Evolutionary conservation across 2,329 filamentous ascomycete genomes (phyloP).

Genomic region (Bretziella fagacearum): DNA sequence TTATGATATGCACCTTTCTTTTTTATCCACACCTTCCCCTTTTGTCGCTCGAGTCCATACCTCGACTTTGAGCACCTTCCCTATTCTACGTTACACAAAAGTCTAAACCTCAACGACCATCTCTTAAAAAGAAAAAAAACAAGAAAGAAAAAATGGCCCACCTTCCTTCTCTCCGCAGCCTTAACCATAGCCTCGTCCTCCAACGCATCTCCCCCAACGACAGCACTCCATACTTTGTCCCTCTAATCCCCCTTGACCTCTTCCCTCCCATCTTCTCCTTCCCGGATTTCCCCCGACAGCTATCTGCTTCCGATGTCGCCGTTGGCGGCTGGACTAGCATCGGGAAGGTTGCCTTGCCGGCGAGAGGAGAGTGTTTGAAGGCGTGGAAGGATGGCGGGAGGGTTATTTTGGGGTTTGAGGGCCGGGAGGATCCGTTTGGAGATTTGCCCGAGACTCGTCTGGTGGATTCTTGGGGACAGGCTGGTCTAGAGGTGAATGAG

Average conservation of each 20-base stretch:
- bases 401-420: neutral
- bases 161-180: too few species aligned
- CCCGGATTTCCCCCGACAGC: constrained; percentile 27
- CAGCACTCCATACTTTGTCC: constrained; percentile 24
- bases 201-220: constrained; percentile 23
- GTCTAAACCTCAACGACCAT: too few species aligned
- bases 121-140: too few species aligned
- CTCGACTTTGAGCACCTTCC: too few species aligned
- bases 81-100: too few species aligned
- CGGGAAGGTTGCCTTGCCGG: neutral
- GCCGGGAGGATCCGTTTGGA: neutral
- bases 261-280: constrained; percentile 31
- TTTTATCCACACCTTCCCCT: too few species aligned
- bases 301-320: constrained; percentile 23
- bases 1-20: too few species aligned
- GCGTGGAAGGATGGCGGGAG: neutral
- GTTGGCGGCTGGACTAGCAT: neutral
- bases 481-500: neutral
- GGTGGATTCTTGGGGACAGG: neutral
- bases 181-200: constrained; percentile 23
- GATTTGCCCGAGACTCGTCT: too few species aligned
- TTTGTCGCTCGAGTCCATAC: too few species aligned
- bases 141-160: too few species aligned
- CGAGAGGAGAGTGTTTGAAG: neutral
- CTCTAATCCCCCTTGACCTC: constrained; percentile 37